Evolutionary conservation across 2,329 filamentous ascomycete species (phyloP), one percentile per base, ranked within the genome.

Genomic region (Aspergillus sclerotialis): DNA sequence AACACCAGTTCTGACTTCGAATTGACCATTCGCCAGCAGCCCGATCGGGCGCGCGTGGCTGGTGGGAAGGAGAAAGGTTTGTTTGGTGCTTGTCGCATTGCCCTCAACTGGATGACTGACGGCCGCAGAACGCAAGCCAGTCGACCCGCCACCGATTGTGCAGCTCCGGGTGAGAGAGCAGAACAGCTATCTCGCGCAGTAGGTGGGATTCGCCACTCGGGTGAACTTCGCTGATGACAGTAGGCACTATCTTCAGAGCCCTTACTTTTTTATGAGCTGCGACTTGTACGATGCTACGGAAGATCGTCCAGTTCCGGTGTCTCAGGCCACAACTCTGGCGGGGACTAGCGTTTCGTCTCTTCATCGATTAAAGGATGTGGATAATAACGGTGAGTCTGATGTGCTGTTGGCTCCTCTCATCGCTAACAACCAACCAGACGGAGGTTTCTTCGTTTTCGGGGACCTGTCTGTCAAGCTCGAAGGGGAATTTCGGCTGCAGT

Each of bases 381-480:
- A 82, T 50, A 88, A 88, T 52, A 69, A 68, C 38, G 71, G 71
- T 73, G 51, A 50, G 56, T 55, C 16, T 16, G 18, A 10, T 25
- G 4, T 14, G 11, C 13, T 16, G 4, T 18, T 13, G 15, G 24
- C 18, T 16, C 13, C 17, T 16, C 3, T 19, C 19, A 17, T 11
- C 27, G 6, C 15, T 15, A 12, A 21, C 23, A 25, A 29, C 45
- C 43, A 32, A 42, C n/a, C 39, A 65, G 85, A 92, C 59, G 83
- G 83, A 8, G 86, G 81, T 1, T 93, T 88, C 63, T 94, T 94
- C 52, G 81, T 94, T n/a, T 94, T 93, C 60, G 84, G 84, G 4
- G 87, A 94, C 58, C 69, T 94, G 14, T 92, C 85, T 0, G 78
- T 90, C 40, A 82, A 82, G 53, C 69, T 78, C 15, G 76, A 84